Base-by-base conservation (phyloP, 1,139 yeast genomes). In the Diutina sp. region DNA sequence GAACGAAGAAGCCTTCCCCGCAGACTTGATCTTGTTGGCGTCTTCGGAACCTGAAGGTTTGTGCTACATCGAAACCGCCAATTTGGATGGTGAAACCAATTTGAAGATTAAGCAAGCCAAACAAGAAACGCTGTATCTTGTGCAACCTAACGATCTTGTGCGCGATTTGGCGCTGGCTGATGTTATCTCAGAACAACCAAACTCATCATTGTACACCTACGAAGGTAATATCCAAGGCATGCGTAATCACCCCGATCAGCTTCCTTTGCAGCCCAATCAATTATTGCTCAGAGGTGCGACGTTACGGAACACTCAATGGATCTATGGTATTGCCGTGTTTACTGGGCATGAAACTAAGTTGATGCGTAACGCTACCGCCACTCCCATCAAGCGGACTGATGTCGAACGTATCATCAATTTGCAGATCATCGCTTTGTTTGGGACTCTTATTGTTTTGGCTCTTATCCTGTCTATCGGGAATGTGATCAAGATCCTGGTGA, bases 31-130 rank as follows among this genome's bases (percentile, higher is more conserved):
- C 14, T 71, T 95, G 28, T 67, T 95, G 53, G 84, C 95, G 45
- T 90, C 97, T 0, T 91, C 98, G 0, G 99, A 95, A 68, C 99
- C 99, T 0, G 98, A 93, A 70, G 99, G 99, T 6, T 76, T 95
- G 60, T 95, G 99, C 67, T 95, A 95, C 65, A 90, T 93, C 58
- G 99, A 95, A 71, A 95, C 99, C 1, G 96, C 99, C 1, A 95
- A 95, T 65, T 76, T 95, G 61, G 99, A 95, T 69, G 99, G 99
- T 59, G 99, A 95, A 69, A 95, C 99, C 0, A 95, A 95, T 66
- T 77, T 95, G 64, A 95, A 95, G 67, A 93, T 95, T 65, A 95
- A 95, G 66, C 98, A 95, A 67, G 84, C 97, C 0, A 78, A 79
- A 58, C 74, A 80, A 0, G 97, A 90, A 65, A 93, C 99, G 0